Evolutionary conservation across 1,284 basidiomycete species (phyloP).

Genomic region (Sanghuangporus sanghuang): DNA sequence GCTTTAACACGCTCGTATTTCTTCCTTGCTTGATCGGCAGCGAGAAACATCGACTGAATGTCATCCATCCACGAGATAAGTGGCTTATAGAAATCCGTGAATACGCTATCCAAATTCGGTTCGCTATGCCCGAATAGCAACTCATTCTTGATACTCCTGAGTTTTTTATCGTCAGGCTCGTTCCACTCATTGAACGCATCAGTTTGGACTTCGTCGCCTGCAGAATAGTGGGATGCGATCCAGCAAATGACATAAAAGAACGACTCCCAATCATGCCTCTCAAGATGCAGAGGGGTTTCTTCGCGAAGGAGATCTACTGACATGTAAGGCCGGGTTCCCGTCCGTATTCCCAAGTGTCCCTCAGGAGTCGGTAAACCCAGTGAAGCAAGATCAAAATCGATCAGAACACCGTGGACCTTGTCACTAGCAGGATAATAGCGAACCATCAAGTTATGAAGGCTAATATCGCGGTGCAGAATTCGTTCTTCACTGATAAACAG

Average conservation of each 20-base stretch:
- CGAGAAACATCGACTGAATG: not conserved
- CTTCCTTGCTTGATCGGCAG: not conserved
- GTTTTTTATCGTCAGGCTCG: not conserved
- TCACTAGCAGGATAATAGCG: not conserved
- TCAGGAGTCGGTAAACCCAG: not conserved
- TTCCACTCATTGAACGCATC: not conserved
- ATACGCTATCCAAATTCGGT: not conserved
- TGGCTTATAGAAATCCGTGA: not conserved
- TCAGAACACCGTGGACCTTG: not conserved
- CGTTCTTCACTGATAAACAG: not conserved
- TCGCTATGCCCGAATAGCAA: not conserved
- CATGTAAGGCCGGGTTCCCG: not conserved
- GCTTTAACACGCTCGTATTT: not conserved
- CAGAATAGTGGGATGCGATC: not conserved
- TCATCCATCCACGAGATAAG: not conserved
- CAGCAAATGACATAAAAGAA: constrained; percentile 1
- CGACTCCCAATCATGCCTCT: constrained; percentile 5
- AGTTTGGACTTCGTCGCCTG: not conserved
- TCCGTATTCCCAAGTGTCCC: not conserved
- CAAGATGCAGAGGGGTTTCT: not conserved
- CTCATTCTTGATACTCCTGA: not conserved
- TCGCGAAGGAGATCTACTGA: not conserved
- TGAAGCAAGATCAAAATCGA: not conserved
- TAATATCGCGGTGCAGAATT: not conserved
- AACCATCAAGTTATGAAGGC: not conserved